phyloP scores from a whole-genome alignment of 805 yeast genomes.

The Saccharomycopsis fodiens region DNA sequence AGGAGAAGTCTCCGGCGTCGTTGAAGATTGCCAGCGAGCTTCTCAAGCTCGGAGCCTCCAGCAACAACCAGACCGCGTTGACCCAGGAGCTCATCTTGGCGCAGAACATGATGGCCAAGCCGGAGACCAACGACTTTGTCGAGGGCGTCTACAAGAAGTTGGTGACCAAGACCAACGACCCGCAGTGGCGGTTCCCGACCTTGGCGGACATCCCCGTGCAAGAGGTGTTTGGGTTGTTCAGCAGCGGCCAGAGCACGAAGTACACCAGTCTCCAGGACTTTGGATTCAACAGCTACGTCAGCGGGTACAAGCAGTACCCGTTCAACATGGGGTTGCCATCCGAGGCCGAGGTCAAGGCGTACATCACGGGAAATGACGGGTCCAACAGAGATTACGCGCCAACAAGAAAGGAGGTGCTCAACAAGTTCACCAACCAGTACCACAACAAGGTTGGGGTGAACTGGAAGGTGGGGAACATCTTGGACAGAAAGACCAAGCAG shows the following conservation, averaged over 20 bases:
- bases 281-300: constrained; percentile 4
- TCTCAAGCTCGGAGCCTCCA: constrained; percentile 50
- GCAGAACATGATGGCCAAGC: constrained; percentile 57
- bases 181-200: constrained; percentile 43
- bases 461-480: constrained; percentile 49
- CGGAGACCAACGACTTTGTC: constrained; percentile 51
- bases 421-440: constrained; percentile 48
- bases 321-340: constrained; percentile 75
- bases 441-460: constrained; percentile 52
- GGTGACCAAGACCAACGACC: constrained; percentile 49
- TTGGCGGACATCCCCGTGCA: constrained; percentile 26
- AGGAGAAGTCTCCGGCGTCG: constrained; percentile 69
- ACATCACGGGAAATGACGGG: constrained; percentile 63
- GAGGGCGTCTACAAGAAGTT: constrained; percentile 60
- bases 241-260: constrained; percentile 3
- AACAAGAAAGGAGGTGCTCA: constrained; percentile 58
- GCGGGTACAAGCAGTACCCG: constrained; percentile 36
- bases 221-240: constrained; percentile 29
- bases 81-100: constrained; percentile 72
- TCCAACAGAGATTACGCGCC: constrained; percentile 60
- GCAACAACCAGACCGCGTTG: constrained; percentile 58
- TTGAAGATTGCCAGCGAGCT: constrained; percentile 64
- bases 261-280: constrained; percentile 16
- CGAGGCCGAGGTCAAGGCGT: constrained; percentile 54
- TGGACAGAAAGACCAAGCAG: constrained; percentile 30